Evolutionary conservation across 2,329 filamentous ascomycete genomes (phyloP), one percentile per base, ranked within the genome.

Genomic region (Beauveria scarabaeidicola): DNA sequence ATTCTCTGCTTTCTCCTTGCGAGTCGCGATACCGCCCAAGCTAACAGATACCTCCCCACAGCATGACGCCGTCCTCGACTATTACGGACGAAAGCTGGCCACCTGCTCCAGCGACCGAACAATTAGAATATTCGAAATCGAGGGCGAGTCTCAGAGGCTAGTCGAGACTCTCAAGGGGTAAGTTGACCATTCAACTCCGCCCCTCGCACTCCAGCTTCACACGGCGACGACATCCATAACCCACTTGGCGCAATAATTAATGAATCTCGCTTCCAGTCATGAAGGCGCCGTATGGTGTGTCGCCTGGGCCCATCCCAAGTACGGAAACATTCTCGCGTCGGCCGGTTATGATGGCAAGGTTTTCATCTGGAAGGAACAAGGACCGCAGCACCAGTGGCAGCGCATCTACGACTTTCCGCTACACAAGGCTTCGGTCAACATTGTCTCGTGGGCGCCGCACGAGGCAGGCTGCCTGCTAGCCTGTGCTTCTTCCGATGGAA

Each of bases 41-140:
- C 61, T 58, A 64, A 65, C 63, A 63, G 46, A 40, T 50, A 64
- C 66, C 59, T 66, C 66, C 61, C 61, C 53, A 58, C 38, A 91
- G 93, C 94, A 99, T 75, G 94, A 99, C 83, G 94, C 94, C 65
- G 93, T 96, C 65, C 87, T 99, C 71, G 94, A 99, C 75, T 99
- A 97, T 81, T 99, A 97, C 75, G 94, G 94, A 70, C 87, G 94
- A 66, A 89, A 93, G 71, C 85, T 99, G 68, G 94, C 94, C 64
- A 99, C 94, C 66, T 97, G 94, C 77, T 97, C 92, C 40, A 97
- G 93, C 66, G 94, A 99, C 77, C 92, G 94, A 73, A 97, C 93
- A 52, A 96, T 99, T 80, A 97, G 97, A 80, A 97, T 99, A 72
- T 99, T 97, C 72, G 94, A 99, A 76, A 88, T 99, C 59, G 93